Evolutionary conservation across 768 basidiomycete species (phyloP).

Genomic region (Tephrocybe rancida): DNA sequence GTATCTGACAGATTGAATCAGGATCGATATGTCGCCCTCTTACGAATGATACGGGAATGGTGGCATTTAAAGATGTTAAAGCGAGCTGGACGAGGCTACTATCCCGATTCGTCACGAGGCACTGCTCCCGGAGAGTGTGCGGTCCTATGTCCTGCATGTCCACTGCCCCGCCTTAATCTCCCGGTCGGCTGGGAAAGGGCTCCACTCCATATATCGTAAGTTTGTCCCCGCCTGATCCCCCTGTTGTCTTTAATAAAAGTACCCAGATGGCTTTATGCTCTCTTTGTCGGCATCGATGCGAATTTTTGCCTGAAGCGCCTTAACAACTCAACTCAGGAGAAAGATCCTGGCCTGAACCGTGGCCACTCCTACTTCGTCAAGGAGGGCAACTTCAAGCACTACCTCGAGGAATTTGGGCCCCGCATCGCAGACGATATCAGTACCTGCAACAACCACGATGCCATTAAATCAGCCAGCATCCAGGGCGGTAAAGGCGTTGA

Average conservation of each 20-base stretch:
- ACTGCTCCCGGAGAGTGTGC: slow-evolving; percentile 22
- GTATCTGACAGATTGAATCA: no score
- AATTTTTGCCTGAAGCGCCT: slow-evolving; percentile 33
- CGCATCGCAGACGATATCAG: slow-evolving; percentile 17
- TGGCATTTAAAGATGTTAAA: slow-evolving; percentile 16
- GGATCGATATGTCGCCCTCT: no score
- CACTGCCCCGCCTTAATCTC: slow-evolving; percentile 18
- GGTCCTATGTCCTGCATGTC: slow-evolving; percentile 25
- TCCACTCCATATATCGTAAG: slow-evolving; percentile 10
- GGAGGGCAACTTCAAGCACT: slow-evolving; percentile 20
- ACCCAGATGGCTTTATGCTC: slow-evolving; percentile 22
- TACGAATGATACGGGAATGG: slow-evolving; percentile 11
- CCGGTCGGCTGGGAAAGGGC: slow-evolving; percentile 21
- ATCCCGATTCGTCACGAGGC: slow-evolving; percentile 8
- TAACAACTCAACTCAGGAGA: slow-evolving; percentile 21
- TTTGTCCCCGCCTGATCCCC: not conserved
- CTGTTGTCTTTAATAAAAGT: slow-evolving; percentile 27
- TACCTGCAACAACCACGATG: slow-evolving; percentile 28
- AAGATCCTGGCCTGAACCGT: slow-evolving; percentile 27
- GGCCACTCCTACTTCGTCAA: slow-evolving; percentile 32
- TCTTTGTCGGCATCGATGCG: slow-evolving; percentile 32
- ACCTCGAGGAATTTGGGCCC: slow-evolving; percentile 22
- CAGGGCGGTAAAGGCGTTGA: slow-evolving; percentile 21
- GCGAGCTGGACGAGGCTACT: slow-evolving; percentile 13
- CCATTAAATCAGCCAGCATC: slow-evolving; percentile 24